phyloP scores from a whole-genome alignment of 805 yeast species.

The Starmerella gropengiesseri region DNA sequence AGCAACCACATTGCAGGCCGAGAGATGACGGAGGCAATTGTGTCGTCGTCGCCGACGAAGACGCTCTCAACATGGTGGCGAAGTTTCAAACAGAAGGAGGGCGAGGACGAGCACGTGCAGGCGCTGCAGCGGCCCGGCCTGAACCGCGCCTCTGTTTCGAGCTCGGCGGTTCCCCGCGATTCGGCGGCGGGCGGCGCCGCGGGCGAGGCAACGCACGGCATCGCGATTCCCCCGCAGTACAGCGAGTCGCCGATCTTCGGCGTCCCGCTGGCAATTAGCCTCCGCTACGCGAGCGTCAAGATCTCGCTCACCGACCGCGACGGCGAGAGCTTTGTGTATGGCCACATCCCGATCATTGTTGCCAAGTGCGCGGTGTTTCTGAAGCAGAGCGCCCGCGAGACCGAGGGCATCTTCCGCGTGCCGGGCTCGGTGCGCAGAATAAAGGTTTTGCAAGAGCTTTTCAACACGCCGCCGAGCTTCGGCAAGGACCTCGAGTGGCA shows the following conservation, averaged over 20 bases:
- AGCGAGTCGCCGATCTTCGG: slow-evolving; percentile 53
- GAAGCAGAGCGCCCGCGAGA: slow-evolving; percentile 56
- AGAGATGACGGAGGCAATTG: slow-evolving; percentile 14
- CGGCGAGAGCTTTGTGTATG: slow-evolving; percentile 63
- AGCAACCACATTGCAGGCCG: too few relatives aligned
- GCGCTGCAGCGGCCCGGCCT: slow-evolving; percentile 15
- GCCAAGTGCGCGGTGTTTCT: slow-evolving; percentile 87
- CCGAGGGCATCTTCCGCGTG: slow-evolving; percentile 86
- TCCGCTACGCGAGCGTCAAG: slow-evolving; percentile 64
- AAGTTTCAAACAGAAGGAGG: slow-evolving; percentile 27
- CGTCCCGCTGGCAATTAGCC: slow-evolving; percentile 58
- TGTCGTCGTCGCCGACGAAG: slow-evolving; percentile 23
- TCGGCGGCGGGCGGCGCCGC: slow-evolving; percentile 22
- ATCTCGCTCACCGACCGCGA: slow-evolving; percentile 50
- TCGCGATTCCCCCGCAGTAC: slow-evolving; percentile 16
- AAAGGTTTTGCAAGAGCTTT: slow-evolving; percentile 69
- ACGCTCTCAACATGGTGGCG: slow-evolving; percentile 37
- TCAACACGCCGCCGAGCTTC: slow-evolving; percentile 79
- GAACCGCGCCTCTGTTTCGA: slow-evolving; percentile 27
- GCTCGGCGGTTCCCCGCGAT: slow-evolving; percentile 32
- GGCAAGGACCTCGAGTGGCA: slow-evolving; percentile 87
- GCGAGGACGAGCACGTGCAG: background rate
- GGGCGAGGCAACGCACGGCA: slow-evolving; percentile 11
- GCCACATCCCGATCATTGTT: slow-evolving; percentile 84
- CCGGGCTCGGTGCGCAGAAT: slow-evolving; percentile 86